Base-by-base conservation (phyloP, 495 filamentous ascomycete species). In the Tuber magnatum region DNA sequence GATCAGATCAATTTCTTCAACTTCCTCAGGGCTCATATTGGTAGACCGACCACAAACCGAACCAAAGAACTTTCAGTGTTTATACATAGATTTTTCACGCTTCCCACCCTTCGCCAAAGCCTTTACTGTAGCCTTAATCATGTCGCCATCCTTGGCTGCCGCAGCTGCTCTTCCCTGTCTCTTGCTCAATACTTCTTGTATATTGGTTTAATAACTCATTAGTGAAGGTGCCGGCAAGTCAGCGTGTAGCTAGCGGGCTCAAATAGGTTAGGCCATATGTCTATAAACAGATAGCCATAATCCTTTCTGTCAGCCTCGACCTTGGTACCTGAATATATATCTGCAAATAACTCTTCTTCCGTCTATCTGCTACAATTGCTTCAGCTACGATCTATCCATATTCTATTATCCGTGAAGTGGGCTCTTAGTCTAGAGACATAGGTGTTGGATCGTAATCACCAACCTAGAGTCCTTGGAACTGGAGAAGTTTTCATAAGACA, bases 161-260 rank as follows among this genome's bases (percentile, higher is more conserved):
- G 8, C 7, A 22, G 22, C 46, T 51, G 5, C n/a, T n/a, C 46
- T 24, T n/a, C 22, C 9, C 46, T 7, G 2, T n/a, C 7, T n/a
- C 6, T 8, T 2, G 5, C 22, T 8, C 46, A 24, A n/a, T 51
- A 51, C 46, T 10, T 24, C 22, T 7, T 20, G 2, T 24, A 9
- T 10, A 51, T 8, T 1, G 2, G 6, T 51, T 51, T n/a, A 10
- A 2, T 24, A 51, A 51, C n/a, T 14, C 51, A 12, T 14, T 12
- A 14, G n/a, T 4, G 3, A 28, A 28, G 10, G n/a, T 1, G 24
- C 3, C n/a, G 8, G n/a, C 7, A 0, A 0, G 46, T 8, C 0
- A 14, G 24, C 14, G 0, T 4, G 9, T 4, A 16, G 8, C 9
- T 14, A 6, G 24, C 9, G 10, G n/a, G 9, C 18, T 4, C 51